phyloP scores from a whole-genome alignment of 495 filamentous ascomycete genomes.

The Niebla homalea region DNA sequence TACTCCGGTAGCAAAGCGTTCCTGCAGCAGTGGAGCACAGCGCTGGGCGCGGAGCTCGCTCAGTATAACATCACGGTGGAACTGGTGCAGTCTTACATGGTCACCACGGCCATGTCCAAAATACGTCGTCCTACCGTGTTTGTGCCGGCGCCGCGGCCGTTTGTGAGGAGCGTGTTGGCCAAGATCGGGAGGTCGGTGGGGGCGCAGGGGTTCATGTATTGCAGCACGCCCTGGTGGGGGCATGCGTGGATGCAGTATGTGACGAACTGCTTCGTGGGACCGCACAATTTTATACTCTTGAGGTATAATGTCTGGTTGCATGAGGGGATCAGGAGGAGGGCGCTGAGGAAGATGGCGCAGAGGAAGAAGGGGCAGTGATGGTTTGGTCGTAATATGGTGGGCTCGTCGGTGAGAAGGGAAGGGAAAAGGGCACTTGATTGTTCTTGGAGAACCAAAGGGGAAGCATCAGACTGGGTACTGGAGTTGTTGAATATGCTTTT shows the following conservation, averaged over 20 bases:
- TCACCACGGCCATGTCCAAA: conserved; percentile 94
- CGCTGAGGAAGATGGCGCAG: conserved; percentile 80
- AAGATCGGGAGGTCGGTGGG: conserved; percentile 74
- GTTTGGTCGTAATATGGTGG: neutral
- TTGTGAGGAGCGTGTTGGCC: conserved; percentile 63
- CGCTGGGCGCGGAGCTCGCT: conserved; percentile 72
- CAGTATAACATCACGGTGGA: conserved; percentile 70
- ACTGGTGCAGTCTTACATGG: conserved; percentile 77
- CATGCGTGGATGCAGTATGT: conserved; percentile 84
- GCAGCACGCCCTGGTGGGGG: conserved; percentile 83
- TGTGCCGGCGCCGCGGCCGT: conserved; percentile 69
- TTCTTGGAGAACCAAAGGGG: too few species aligned
- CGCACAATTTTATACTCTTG: conserved; percentile 48
- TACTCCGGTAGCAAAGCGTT: conserved; percentile 98
- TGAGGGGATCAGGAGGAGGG: conserved; percentile 70
- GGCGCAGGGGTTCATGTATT: conserved; percentile 59
- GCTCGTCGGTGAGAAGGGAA: too few species aligned
- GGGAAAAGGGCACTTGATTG: too few species aligned
- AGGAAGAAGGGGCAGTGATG: conserved; percentile 41
- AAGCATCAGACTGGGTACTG: too few species aligned
- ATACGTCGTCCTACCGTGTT: conserved; percentile 59
- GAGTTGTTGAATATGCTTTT: too few species aligned
- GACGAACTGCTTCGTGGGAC: conserved; percentile 55
- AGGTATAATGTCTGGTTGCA: conserved; percentile 68
- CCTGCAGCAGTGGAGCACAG: conserved; percentile 87